These are phyloP conservation scores for Leishmania lainsoni DNA, from an alignment of 208 protist species.

Conservation along the genomic window DNA sequence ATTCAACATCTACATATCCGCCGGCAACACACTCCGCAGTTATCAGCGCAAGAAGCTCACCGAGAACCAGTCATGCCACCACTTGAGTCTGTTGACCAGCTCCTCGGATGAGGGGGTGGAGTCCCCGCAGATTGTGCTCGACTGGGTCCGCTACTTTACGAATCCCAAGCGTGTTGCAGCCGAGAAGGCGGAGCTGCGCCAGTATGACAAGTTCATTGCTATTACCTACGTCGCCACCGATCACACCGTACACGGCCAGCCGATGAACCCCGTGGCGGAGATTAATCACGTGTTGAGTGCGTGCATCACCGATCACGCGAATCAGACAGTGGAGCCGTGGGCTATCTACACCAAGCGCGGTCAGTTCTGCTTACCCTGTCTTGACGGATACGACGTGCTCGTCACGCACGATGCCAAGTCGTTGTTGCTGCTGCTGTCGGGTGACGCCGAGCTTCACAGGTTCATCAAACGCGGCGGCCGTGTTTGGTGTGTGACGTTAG, in stretches of 20 bases:
- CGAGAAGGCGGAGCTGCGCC: conserved; percentile 52
- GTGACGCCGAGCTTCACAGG: conserved; percentile 55
- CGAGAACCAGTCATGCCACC: conserved; percentile 15
- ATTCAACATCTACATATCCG: conserved; percentile 49
- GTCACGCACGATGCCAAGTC: conserved; percentile 82
- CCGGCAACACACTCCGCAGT: conserved; percentile 55
- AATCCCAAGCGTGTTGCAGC: conserved; percentile 38
- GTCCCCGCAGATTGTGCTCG: conserved; percentile 41
- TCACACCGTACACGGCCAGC: conserved; percentile 54
- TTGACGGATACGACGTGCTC: conserved; percentile 73
- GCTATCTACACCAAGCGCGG: conserved; percentile 54
- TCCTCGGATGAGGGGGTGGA: conserved; percentile 20
- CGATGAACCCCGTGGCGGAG: conserved; percentile 55
- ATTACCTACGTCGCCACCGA: conserved; percentile 75
- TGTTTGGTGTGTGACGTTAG: conserved; percentile 88
- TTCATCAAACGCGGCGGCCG: conserved; percentile 81
- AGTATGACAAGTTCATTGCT: conserved; percentile 66
- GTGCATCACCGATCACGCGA: conserved; percentile 50
- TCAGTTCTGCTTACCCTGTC: conserved; percentile 58
- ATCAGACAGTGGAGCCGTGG: conserved; percentile 70
- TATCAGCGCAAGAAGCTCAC: conserved; percentile 43
- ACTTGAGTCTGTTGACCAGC: conserved; percentile 6
- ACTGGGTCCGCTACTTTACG: conserved; percentile 58
- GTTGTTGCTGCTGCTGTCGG: conserved; percentile 64
- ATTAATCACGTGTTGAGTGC: conserved; percentile 69